A percentile compares a stretch with the other conserved stretches of the same genome.
Conservation (phyloP, 768 basidiomycete genomes). For the Panellus pusillus region DNA sequence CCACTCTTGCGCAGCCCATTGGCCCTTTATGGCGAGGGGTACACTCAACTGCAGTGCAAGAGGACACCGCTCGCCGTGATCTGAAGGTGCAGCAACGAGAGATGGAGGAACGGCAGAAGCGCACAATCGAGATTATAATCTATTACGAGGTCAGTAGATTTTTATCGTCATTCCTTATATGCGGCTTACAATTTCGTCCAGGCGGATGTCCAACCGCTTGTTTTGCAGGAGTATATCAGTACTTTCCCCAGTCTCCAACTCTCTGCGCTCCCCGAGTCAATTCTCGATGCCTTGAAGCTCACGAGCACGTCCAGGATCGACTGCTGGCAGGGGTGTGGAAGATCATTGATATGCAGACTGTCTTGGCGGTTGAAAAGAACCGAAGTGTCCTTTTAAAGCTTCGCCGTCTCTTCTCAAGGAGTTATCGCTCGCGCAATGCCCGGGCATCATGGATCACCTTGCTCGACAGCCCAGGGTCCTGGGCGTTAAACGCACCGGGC, state of each 20-base stretch:
- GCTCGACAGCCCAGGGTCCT: neutral
- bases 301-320: neutral
- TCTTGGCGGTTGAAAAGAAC: neutral
- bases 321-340: neutral
- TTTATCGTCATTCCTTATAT: neutral
- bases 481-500: neutral
- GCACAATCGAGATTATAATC: neutral
- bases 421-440: neutral
- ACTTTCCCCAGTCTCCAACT: conserved; percentile 9
- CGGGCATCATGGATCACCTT: neutral
- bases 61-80: neutral
- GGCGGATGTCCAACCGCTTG: neutral
- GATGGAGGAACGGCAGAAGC: conserved; percentile 7
- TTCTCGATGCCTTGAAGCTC: neutral
- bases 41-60: neutral
- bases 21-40: neutral
- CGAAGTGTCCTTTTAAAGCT: neutral
- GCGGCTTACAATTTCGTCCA: neutral
- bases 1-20: neutral
- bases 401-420: neutral
- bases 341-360: neutral
- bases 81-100: neutral
- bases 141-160: neutral
- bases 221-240: neutral
- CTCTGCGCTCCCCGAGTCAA: neutral